phyloP scores from a whole-genome alignment of 2,329 filamentous ascomycete species.

The Drechmeria coniospora region DNA sequence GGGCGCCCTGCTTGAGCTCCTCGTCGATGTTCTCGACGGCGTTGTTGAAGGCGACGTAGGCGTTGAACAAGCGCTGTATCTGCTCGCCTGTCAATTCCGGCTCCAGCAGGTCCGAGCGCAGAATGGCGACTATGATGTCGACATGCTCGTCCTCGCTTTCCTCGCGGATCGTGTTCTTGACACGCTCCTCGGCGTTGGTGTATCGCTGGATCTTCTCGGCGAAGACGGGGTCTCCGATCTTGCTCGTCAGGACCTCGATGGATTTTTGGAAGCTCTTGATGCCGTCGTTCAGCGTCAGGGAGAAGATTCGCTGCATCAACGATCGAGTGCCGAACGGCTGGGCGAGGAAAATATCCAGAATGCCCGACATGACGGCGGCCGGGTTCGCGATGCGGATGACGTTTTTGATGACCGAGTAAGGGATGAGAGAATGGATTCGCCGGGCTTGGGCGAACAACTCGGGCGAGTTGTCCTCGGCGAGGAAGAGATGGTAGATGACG shows the following conservation, averaged over 20 bases:
- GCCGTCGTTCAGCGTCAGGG: conserved; percentile 77
- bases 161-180: conserved; percentile 58
- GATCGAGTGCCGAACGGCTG: conserved; percentile 87
- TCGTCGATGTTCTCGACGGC: conserved; percentile 84
- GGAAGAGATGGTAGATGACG: conserved; percentile 90
- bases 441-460: conserved; percentile 91
- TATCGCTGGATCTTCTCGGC: conserved; percentile 72
- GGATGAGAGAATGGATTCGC: conserved; percentile 85
- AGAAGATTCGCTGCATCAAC: conserved; percentile 86
- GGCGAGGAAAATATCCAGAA: conserved; percentile 87
- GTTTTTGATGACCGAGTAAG: conserved; percentile 88
- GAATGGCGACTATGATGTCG: conserved; percentile 72
- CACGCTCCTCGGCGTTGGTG: conserved; percentile 54
- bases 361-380: conserved; percentile 88
- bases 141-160: conserved; percentile 61
- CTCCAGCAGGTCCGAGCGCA: conserved; percentile 62
- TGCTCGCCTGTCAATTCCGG: conserved; percentile 60
- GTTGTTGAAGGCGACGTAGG: conserved; percentile 90
- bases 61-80: conserved; percentile 76
- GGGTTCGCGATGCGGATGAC: conserved; percentile 94
- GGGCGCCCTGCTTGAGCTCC: conserved; percentile 75
- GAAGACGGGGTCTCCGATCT: conserved; percentile 69
- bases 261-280: conserved; percentile 75
- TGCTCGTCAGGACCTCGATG: conserved; percentile 61
- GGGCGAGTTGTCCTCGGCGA: conserved; percentile 95